These are phyloP conservation scores for Pichia sp. DNA, from an alignment of 1,139 yeast genomes.

Conservation along the genomic window DNA sequence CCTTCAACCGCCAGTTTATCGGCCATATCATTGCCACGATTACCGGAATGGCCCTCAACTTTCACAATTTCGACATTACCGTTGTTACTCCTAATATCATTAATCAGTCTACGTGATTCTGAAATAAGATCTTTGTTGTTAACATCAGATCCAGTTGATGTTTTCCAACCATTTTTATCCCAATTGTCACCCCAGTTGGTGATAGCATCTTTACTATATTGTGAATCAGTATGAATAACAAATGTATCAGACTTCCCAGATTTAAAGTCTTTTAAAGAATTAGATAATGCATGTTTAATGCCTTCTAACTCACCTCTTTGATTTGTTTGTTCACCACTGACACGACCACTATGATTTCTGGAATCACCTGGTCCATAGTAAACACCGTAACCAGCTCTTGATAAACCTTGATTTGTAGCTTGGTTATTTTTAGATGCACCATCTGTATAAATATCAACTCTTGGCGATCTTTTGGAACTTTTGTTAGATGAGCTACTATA, in stretches of 20 bases:
- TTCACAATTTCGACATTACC: slow-evolving; percentile 34
- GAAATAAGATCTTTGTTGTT: slow-evolving; percentile 47
- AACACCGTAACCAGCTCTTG: slow-evolving; percentile 66
- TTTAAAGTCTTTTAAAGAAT: slow-evolving; percentile 28
- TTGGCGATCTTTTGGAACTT: slow-evolving; percentile 3
- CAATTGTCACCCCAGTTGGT: slow-evolving; percentile 48
- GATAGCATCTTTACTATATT: slow-evolving; percentile 44
- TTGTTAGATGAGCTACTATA: background rate
- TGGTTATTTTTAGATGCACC: slow-evolving; percentile 49
- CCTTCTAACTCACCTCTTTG: slow-evolving; percentile 79
- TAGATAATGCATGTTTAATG: slow-evolving; percentile 46
- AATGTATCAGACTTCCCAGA: slow-evolving; percentile 7
- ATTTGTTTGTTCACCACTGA: slow-evolving; percentile 60
- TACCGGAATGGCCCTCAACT: slow-evolving; percentile 70
- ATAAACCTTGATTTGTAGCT: slow-evolving; percentile 10
- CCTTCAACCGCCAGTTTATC: slow-evolving; percentile 68
- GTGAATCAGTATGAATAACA: slow-evolving; percentile 45
- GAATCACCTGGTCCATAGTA: slow-evolving; percentile 53
- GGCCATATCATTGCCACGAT: slow-evolving; percentile 69
- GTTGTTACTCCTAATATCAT: slow-evolving; percentile 1
- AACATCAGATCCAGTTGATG: slow-evolving; percentile 39
- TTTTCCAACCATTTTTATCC: slow-evolving; percentile 50
- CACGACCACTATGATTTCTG: slow-evolving; percentile 34
- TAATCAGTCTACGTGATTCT: slow-evolving; percentile 25
- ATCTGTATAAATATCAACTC: slow-evolving; percentile 49